Percentiles rank a stretch among this genome's conserved stretches.
These are phyloP conservation scores for Strigomonas culicis DNA, from an alignment of 208 protist genomes.

Conservation along the genomic window DNA sequence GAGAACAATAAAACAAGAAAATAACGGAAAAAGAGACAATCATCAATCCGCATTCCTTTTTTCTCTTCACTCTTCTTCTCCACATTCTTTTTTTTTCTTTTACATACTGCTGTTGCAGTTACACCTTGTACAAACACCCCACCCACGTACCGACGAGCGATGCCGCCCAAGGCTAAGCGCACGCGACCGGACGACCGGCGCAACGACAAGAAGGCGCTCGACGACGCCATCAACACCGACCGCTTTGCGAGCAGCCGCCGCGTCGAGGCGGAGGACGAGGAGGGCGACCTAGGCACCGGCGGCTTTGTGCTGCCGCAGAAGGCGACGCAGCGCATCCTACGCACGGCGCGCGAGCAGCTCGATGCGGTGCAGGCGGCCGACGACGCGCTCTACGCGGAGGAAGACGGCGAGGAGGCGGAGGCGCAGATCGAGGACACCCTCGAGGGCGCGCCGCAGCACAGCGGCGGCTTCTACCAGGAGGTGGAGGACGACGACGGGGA, in stretches of 20 bases:
- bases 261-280: constrained; percentile 20
- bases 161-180: constrained; percentile 42
- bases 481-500: constrained; percentile 47
- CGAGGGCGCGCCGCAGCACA: constrained; percentile 4
- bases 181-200: constrained; percentile 16
- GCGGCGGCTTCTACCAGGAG: constrained; percentile 10
- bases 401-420: constrained; percentile 14
- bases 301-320: constrained; percentile 72
- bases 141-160: constrained; percentile 10
- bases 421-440: neutral
- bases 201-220: constrained; percentile 67
- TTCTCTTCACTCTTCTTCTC: neutral
- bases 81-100: neutral
- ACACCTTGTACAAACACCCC: neutral
- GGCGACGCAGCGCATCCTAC: constrained; percentile 75
- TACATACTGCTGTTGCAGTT: no score
- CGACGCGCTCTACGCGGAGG: constrained; percentile 11
- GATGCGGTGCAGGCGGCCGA: constrained; percentile 48
- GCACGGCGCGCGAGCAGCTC: constrained; percentile 67
- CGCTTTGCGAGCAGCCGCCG: constrained; percentile 57
- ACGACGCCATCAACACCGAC: constrained; percentile 75
- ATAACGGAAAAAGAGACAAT: neutral
- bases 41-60: neutral
- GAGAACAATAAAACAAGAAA: neutral
- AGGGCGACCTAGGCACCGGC: neutral